Base-by-base conservation (phyloP, 2,329 filamentous ascomycete species). In the Curvularia hawaiiensis region DNA sequence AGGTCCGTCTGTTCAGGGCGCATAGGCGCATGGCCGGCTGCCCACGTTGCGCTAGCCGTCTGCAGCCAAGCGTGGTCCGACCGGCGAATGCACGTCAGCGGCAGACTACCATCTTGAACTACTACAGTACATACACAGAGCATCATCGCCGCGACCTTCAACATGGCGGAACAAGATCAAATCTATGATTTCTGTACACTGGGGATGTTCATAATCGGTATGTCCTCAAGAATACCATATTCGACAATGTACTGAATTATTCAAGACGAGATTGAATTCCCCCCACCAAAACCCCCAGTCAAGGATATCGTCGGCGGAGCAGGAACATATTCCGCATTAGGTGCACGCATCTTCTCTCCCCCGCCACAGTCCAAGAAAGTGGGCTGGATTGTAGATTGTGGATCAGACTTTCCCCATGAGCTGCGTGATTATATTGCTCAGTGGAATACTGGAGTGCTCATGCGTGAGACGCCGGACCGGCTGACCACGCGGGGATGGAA, bases 401-500 rank as follows among this genome's bases (percentile, higher is more conserved):
- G 95, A 30, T 89, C 86, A 16, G 95, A 98, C 77, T 98, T 98
- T 65, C 93, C 94, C 0, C 62, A 79, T 0, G 78, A 84, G 12
- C 81, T 96, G 51, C 83, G 84, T 47, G 72, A 82, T 2, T 80
- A 85, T 43, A 87, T 99, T 64, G 78, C 83, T 14, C 83, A 85
- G 43, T 97, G 95, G 93, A 78, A 87, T 16, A 97, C 93, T 1
- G 85, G 85, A 6, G 90, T 86, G 20, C 70, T 92, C 16, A 79
- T 95, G 63, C 85, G 92, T 52, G 79, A 85, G 48, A 87, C 90
- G 52, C 80, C 82, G 1, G 75, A 83, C 7, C 86, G 91, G 24
- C 81, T 91, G 49, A 98, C 94, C 2, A 99, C 95, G 0, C 86
- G 92, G 45, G 93, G 90, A 45, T 97, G 92, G 91, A 98, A 98